These are phyloP conservation scores for Botrytis medusae DNA, from an alignment of 2,329 filamentous ascomycete genomes.

Conservation along the genomic window DNA sequence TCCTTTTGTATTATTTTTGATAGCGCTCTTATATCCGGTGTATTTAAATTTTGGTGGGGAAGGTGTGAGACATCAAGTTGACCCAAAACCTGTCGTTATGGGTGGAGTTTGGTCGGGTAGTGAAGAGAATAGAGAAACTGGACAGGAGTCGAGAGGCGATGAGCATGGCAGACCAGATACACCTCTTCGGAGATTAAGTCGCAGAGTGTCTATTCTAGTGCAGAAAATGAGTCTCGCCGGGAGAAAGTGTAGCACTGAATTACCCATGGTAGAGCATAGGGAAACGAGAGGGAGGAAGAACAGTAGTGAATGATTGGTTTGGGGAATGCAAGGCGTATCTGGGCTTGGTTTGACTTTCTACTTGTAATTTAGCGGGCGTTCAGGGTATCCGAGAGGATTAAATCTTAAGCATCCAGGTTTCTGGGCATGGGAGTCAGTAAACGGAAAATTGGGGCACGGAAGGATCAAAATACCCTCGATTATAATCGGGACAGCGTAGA, in stretches of 20 bases:
- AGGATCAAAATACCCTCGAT: not conserved
- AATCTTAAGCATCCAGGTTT: not conserved
- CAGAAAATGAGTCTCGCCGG: constrained; percentile 24
- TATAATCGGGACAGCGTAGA: not conserved
- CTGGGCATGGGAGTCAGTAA: not conserved
- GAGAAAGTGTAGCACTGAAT: constrained; percentile 23
- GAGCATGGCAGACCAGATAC: constrained; percentile 13
- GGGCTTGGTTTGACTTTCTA: not conserved
- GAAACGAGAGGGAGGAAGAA: constrained; percentile 19
- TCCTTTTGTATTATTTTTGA: constrained; percentile 33
- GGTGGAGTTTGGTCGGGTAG: constrained; percentile 2
- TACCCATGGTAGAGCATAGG: constrained; percentile 27
- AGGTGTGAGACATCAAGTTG: constrained; percentile 32
- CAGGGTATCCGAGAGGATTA: not conserved
- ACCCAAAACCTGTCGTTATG: constrained; percentile 25
- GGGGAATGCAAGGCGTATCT: not conserved
- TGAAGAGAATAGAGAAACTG: not conserved
- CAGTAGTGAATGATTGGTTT: not conserved
- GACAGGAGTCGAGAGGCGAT: not conserved
- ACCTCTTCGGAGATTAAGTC: constrained; percentile 25
- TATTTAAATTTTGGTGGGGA: constrained; percentile 33
- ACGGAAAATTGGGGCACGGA: not conserved
- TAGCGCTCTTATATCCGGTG: constrained; percentile 33
- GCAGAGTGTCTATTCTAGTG: constrained; percentile 25
- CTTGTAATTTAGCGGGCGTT: constrained; percentile 10